Conservation (phyloP, 2,329 filamentous ascomycete species). For the Leptographium procerum region DNA sequence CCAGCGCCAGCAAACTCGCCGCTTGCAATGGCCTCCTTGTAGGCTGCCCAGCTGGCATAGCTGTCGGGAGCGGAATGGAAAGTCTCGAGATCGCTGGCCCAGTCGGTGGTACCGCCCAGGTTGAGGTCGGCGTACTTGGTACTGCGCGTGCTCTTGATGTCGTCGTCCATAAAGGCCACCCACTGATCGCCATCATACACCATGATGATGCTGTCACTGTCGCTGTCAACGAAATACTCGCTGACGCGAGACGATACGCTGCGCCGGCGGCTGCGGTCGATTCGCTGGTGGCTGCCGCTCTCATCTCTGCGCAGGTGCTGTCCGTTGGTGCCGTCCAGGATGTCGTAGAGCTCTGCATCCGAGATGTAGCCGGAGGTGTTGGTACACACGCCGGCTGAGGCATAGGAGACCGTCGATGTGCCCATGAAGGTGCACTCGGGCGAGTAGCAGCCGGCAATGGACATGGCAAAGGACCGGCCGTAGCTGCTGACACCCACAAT, state of each 20-base stretch:
- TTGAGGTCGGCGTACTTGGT: conserved; percentile 6
- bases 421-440: conserved; percentile 23
- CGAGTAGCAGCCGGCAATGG: conserved; percentile 16
- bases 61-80: no score
- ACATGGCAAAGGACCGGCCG: conserved; percentile 23
- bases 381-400: conserved; percentile 23
- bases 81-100: conserved; percentile 16
- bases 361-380: conserved; percentile 25
- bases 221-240: conserved; percentile 2
- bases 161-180: conserved; percentile 12
- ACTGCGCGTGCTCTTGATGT: conserved; percentile 8
- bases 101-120: conserved; percentile 15
- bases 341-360: conserved; percentile 23
- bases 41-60: conserved; percentile 2
- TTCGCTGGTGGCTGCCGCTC: background rate
- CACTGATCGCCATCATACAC: conserved; percentile 11
- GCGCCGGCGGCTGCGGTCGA: no score
- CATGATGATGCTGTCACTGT: conserved; percentile 9
- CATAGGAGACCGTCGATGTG: conserved; percentile 14
- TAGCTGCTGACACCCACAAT: conserved; percentile 23
- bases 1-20: no score
- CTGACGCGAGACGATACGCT: background rate
- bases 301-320: background rate
- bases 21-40: no score
- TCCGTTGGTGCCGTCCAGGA: background rate